Conservation (phyloP, 768 basidiomycete species). For the Phylloporus arenicola region DNA sequence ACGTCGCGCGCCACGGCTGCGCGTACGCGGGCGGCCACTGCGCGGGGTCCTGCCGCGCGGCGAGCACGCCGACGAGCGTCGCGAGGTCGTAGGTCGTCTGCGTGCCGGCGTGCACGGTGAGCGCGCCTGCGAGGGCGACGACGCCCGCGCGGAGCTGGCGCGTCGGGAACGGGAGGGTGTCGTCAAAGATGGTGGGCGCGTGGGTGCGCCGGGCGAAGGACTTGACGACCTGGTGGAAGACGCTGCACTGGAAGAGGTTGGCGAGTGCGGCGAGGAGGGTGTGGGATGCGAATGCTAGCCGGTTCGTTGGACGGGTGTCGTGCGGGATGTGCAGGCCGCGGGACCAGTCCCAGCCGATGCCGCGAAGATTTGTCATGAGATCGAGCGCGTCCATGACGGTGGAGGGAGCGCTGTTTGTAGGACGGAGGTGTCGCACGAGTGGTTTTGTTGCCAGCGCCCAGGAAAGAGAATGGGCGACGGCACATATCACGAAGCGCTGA, state of each 20-base stretch:
- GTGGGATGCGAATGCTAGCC: constrained; percentile 31
- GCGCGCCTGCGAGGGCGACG: constrained; percentile 39
- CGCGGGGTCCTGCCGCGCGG: constrained; percentile 23
- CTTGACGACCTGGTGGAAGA: constrained; percentile 43
- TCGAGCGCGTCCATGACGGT: constrained; percentile 41
- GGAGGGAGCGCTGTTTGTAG: not conserved
- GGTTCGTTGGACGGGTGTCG: constrained; percentile 41
- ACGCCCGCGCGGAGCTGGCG: constrained; percentile 36
- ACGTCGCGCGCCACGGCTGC: constrained; percentile 30
- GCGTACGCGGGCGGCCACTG: constrained; percentile 31
- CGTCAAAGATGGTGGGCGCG: constrained; percentile 28
- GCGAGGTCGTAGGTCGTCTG: constrained; percentile 26
- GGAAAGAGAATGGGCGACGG: constrained; percentile 9
- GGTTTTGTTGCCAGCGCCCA: constrained; percentile 13
- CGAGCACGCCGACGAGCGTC: constrained; percentile 17
- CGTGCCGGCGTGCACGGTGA: constrained; percentile 41
- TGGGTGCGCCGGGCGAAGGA: constrained; percentile 36
- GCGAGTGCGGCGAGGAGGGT: constrained; percentile 32
- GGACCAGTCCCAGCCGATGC: constrained; percentile 60
- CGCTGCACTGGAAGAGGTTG: constrained; percentile 40
- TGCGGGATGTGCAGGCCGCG: constrained; percentile 22
- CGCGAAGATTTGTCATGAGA: constrained; percentile 48
- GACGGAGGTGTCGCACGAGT: constrained; percentile 10
- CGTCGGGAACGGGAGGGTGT: constrained; percentile 20
- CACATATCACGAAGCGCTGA: constrained; percentile 10